A percentile compares a stretch with the other conserved stretches of the same genome.
These are phyloP conservation scores for Pichia ethanolica DNA, from an alignment of 805 yeast species.

Conservation along the genomic window DNA sequence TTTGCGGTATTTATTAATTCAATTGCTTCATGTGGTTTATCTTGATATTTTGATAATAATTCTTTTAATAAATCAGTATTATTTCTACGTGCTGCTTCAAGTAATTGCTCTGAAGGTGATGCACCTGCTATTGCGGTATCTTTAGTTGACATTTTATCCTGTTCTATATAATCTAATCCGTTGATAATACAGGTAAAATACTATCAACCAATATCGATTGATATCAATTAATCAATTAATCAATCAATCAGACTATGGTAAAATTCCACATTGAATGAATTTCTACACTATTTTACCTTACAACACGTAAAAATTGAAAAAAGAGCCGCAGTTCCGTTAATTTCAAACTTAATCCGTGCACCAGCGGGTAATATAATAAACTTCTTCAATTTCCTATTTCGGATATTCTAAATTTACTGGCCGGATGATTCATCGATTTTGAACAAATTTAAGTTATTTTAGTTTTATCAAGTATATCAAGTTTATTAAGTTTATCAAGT, in stretches of 20 bases:
- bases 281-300: too few relatives aligned
- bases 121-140: conserved; percentile 34
- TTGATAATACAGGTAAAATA: too few relatives aligned
- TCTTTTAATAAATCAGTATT: conserved; percentile 66
- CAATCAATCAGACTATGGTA: too few relatives aligned
- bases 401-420: neutral
- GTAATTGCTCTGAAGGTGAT: conserved; percentile 62
- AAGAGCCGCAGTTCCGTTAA: neutral
- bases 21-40: conserved; percentile 33
- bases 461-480: too few relatives aligned
- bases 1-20: conserved; percentile 57
- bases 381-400: neutral
- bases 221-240: too few relatives aligned
- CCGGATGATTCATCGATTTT: too few relatives aligned
- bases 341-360: neutral
- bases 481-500: too few relatives aligned
- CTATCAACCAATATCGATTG: too few relatives aligned
- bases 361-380: neutral
- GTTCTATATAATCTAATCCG: too few relatives aligned
- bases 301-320: too few relatives aligned
- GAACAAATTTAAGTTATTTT: too few relatives aligned
- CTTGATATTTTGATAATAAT: conserved; percentile 33
- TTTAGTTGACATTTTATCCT: neutral
- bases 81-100: conserved; percentile 85
- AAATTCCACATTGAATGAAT: too few relatives aligned